Percentiles rank a stretch among this genome's conserved stretches.
phyloP scores from a whole-genome alignment of 495 filamentous ascomycete genomes.

The Articulospora tetracladia region DNA sequence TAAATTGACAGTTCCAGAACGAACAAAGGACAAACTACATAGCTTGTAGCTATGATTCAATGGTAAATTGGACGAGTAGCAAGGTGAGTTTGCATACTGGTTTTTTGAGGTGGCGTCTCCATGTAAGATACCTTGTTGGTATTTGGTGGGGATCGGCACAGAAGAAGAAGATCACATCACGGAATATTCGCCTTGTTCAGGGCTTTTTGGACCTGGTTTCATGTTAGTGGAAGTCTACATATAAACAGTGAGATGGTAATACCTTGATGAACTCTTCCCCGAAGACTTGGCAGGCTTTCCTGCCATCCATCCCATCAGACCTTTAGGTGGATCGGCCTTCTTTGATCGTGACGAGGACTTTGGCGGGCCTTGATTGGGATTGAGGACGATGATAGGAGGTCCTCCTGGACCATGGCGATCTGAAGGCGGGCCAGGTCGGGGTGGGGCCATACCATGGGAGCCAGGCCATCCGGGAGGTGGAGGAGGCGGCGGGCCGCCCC shows the following conservation, averaged over 20 bases:
- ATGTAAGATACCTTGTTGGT: neutral
- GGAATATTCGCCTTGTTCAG: slow-evolving; percentile 13
- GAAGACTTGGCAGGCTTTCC: slow-evolving; percentile 15
- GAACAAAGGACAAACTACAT: slow-evolving; percentile 6
- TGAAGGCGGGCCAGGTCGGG: neutral
- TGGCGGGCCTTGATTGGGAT: neutral
- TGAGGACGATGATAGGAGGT: slow-evolving; percentile 14
- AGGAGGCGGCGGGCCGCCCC: slow-evolving; percentile 2
- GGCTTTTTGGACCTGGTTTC: slow-evolving; percentile 21
- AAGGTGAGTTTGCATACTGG: slow-evolving; percentile 2
- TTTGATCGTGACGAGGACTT: neutral
- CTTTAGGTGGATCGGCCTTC: slow-evolving; percentile 9
- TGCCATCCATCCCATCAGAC: slow-evolving; percentile 22
- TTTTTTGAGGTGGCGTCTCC: neutral
- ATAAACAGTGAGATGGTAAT: neutral
- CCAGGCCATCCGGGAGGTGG: neutral
- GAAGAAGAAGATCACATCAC: slow-evolving; percentile 16
- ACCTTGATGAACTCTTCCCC: slow-evolving; percentile 21
- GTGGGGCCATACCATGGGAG: neutral
- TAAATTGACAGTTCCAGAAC: slow-evolving; percentile 7
- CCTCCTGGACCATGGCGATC: neutral
- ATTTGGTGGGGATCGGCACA: neutral
- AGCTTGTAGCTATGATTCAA: slow-evolving; percentile 15
- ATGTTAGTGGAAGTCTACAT: slow-evolving; percentile 1
- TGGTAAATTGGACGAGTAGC: slow-evolving; percentile 5